A percentile compares a stretch with the other conserved stretches of the same genome.
Conservation (phyloP, 2,329 filamentous ascomycete genomes). For the Fusarium euwallaceae region DNA sequence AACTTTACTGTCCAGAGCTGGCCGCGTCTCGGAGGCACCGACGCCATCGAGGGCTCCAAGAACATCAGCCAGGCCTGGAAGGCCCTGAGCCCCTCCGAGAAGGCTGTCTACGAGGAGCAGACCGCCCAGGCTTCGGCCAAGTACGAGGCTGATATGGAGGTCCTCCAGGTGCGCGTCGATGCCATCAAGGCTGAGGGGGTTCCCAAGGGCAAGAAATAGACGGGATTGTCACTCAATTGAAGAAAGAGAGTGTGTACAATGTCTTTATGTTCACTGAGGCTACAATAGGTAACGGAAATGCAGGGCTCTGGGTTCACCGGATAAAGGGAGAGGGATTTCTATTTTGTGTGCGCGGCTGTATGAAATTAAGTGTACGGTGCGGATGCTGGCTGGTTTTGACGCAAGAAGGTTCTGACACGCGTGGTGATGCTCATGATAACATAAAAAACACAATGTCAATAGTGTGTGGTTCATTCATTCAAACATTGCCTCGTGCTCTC, state of each 20-base stretch:
- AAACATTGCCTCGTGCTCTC: neutral
- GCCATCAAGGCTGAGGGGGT: conserved; percentile 43
- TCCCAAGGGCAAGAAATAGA: conserved; percentile 32
- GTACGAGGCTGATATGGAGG: conserved; percentile 38
- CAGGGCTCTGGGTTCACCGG: conserved; percentile 5
- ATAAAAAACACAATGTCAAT: neutral
- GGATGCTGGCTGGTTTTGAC: neutral
- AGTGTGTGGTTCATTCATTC: neutral
- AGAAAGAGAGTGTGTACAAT: conserved; percentile 10
- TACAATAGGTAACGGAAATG: conserved; percentile 8
- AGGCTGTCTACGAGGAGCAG: conserved; percentile 55
- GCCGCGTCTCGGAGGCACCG: conserved; percentile 44
- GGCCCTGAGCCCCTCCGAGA: conserved; percentile 55
- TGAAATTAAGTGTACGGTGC: conserved; percentile 22
- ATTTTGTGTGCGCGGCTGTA: conserved; percentile 24
- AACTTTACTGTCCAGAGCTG: conserved; percentile 57
- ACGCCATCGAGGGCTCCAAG: conserved; percentile 38
- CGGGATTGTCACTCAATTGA: conserved; percentile 13
- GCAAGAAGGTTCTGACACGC: conserved; percentile 2
- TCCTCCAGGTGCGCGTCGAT: conserved; percentile 50
- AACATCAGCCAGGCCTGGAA: conserved; percentile 58
- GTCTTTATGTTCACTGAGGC: neutral
- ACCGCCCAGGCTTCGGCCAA: conserved; percentile 28
- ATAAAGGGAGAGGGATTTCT: conserved; percentile 10
- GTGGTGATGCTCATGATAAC: conserved; percentile 1